Base-by-base conservation (phyloP, 805 yeast species). In the Starmera quercuum region DNA sequence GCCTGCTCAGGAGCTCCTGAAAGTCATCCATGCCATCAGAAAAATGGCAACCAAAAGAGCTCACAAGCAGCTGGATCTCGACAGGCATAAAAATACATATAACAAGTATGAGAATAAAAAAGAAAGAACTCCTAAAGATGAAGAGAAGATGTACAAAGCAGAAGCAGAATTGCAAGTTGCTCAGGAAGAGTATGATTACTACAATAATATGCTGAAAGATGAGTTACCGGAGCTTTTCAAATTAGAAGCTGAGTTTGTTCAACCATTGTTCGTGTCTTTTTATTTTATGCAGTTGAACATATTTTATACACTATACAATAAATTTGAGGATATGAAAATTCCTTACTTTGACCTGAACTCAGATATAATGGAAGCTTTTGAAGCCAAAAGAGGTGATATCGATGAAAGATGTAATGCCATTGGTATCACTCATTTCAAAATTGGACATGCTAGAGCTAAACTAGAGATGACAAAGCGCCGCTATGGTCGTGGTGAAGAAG, bases 211-310 rank as follows among this genome's bases (percentile, higher is more conserved):
- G 85, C 69, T 94, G 60, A 90, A 88, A 63, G 75, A 70, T 25
- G 97, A 92, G 59, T 67, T 92, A 40, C 98, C 98, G 16, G 63
- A 83, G 29, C 66, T 92, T 54, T 92, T 92, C 61, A 76, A 74
- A 49, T 68, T 92, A 60, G 96, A 92, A 59, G 83, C 87, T 5
- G 92, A 87, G 50, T 86, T 92, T 55, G 88, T 92, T 54, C 81
- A 78, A 53, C 98, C 98, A 14, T 67, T 92, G 49, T 92, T 92
- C 63, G 92, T 90, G 49, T 81, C 94, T 35, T 80, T 92, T 59
- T 92, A 92, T 63, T 92, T 78, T 69, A 92, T 92, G 97, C 98
- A 92, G 66, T 73, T 92, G 66, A 92, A 92, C 65, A 86, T 92
- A 37, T 92, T 88, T 60, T 92, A 92, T 70, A 87, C 96, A 1